Evolutionary conservation across 257 asterid genomes (phyloP).

Genomic region (Penstemon eatonii): DNA sequence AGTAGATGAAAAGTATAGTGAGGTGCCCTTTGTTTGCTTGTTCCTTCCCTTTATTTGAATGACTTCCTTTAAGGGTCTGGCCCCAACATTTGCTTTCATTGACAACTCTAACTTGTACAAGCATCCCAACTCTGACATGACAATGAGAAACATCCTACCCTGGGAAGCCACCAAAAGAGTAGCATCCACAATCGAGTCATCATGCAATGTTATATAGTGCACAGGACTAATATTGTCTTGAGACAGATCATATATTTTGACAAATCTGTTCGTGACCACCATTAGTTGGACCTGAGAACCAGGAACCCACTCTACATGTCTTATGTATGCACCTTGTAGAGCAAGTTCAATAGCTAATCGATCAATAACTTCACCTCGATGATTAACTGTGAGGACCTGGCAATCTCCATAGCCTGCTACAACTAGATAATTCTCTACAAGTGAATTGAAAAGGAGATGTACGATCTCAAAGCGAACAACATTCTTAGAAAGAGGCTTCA

Average conservation of each 20-base stretch:
- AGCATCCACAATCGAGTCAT: slow-evolving; percentile 79
- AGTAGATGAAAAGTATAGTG: slow-evolving; percentile 70
- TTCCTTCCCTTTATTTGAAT: slow-evolving; percentile 71
- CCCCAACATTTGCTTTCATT: slow-evolving; percentile 74
- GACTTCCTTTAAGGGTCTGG: slow-evolving; percentile 75
- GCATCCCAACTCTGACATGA: slow-evolving; percentile 77
- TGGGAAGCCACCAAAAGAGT: slow-evolving; percentile 76
- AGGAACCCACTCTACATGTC: slow-evolving; percentile 93
- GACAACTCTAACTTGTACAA: slow-evolving; percentile 91
- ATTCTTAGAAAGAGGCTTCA: slow-evolving; percentile 96
- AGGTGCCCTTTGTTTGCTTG: slow-evolving; percentile 63
- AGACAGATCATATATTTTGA: slow-evolving; percentile 90
- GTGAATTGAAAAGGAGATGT: slow-evolving; percentile 79
- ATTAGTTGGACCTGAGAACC: slow-evolving; percentile 97
- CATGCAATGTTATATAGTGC: slow-evolving; percentile 84
- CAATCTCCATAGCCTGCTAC: slow-evolving; percentile 99
- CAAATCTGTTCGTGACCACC: slow-evolving; percentile 92
- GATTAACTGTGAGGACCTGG: slow-evolving; percentile 91
- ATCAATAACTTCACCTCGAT: slow-evolving; percentile 97
- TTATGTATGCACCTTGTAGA: slow-evolving; percentile 95
- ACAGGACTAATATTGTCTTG: slow-evolving; percentile 94
- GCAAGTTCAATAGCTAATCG: slow-evolving; percentile 96
- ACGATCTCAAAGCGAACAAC: slow-evolving; percentile 96
- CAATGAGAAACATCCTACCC: slow-evolving; percentile 72
- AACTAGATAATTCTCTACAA: slow-evolving; percentile 84